Conservation (phyloP, 768 basidiomycete species). For the Kwoniella shandongensis region DNA sequence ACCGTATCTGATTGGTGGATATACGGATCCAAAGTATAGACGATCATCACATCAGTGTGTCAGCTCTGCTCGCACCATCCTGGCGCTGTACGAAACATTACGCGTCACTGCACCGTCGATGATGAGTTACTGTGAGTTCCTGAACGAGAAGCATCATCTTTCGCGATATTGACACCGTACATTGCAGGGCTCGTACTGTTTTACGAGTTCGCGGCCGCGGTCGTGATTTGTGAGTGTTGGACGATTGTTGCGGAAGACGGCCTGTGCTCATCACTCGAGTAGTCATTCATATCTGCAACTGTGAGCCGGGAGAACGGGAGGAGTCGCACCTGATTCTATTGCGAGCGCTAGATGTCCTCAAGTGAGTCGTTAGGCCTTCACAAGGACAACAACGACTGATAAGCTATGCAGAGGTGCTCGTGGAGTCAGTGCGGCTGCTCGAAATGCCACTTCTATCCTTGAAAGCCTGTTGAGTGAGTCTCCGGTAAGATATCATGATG, state of each 20-base stretch:
- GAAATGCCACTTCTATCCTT: conserved; percentile 5
- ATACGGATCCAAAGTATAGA: not conserved
- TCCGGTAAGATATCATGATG: not conserved
- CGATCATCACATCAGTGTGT: conserved; percentile 4
- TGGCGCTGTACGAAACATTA: not conserved
- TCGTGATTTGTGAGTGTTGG: conserved; percentile 8
- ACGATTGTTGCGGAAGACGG: not conserved
- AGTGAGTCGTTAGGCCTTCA: not conserved
- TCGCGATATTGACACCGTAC: not conserved
- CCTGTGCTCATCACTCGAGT: not conserved
- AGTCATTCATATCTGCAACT: conserved; percentile 9
- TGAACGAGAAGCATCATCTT: not conserved
- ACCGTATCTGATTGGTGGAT: conserved; percentile 6
- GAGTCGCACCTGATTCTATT: not conserved
- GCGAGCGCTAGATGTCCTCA: not conserved
- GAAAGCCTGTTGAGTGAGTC: conserved; percentile 3
- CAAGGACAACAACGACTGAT: too few relatives aligned
- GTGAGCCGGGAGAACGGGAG: not conserved
- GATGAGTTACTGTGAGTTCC: conserved; percentile 2
- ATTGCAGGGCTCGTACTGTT: not conserved
- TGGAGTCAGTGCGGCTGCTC: conserved; percentile 3
- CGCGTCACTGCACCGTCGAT: not conserved
- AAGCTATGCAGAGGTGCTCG: conserved; percentile 3
- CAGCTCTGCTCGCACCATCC: not conserved
- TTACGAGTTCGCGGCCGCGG: conserved; percentile 3